These are phyloP conservation scores for Aspergillus ochraceus DNA, from an alignment of 2,329 filamentous ascomycete genomes.

Conservation along the genomic window DNA sequence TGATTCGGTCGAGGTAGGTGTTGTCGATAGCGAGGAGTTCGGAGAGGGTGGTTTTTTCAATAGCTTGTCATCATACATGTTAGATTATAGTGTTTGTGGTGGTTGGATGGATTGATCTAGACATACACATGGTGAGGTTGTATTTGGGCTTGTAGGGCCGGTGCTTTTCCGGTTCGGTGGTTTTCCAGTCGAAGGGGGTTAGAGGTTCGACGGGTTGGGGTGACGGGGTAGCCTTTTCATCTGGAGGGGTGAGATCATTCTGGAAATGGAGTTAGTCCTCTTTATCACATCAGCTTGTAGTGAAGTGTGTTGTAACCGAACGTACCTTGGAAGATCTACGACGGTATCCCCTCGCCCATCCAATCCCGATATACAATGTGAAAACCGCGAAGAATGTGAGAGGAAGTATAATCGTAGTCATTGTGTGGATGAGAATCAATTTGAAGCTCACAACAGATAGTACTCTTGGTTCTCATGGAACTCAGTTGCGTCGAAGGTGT, in stretches of 20 bases:
- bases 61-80: neutral
- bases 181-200: neutral
- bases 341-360: neutral
- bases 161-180: neutral
- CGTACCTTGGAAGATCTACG: neutral
- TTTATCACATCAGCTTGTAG: too few species aligned
- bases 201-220: neutral
- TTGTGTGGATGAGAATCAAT: neutral
- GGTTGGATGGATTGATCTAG: too few species aligned
- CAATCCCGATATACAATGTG: neutral
- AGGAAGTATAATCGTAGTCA: neutral
- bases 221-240: neutral
- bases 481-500: too few species aligned
- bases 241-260: neutral
- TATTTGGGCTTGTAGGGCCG: conserved; percentile 3
- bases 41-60: neutral
- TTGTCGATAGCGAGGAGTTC: conserved; percentile 5
- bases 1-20: conserved; percentile 3
- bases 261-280: neutral
- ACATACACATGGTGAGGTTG: conserved; percentile 6
- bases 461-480: too few species aligned
- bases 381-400: neutral
- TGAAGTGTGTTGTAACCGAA: neutral
- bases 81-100: too few species aligned
- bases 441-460: too few species aligned